A percentile compares a stretch with the other conserved stretches of the same genome.
These are phyloP conservation scores for Vitis hybrid DNA, from an alignment of 177 flowering plant genomes.

Conservation along the genomic window DNA sequence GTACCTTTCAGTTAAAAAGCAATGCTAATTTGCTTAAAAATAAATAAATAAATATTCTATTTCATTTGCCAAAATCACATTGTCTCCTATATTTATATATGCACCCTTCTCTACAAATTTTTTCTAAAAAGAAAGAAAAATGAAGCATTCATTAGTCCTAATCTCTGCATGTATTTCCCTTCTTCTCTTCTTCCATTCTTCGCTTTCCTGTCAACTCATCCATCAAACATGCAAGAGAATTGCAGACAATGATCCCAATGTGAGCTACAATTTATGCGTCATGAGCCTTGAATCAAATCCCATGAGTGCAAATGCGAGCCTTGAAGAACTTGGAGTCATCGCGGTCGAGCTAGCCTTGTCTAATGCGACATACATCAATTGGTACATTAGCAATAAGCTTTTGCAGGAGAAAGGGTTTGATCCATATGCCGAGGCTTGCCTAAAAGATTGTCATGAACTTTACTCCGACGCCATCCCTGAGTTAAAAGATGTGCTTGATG, in stretches of 20 bases:
- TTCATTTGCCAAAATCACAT: no score
- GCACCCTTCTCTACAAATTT: no score
- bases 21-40: no score
- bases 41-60: no score
- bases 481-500: constrained; percentile 13
- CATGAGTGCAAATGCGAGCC: constrained; percentile 23
- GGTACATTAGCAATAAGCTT: constrained; percentile 15
- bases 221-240: constrained; percentile 26
- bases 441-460: constrained; percentile 37
- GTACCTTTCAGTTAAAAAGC: no score
- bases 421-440: neutral
- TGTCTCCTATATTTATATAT: no score
- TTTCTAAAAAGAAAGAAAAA: neutral
- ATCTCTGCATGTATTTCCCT: constrained; percentile 1
- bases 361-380: constrained; percentile 28
- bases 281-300: constrained; percentile 24
- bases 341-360: constrained; percentile 23
- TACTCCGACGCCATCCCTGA: constrained; percentile 29
- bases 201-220: constrained; percentile 15
- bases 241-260: constrained; percentile 25
- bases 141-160: constrained; percentile 1
- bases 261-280: constrained; percentile 33
- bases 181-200: neutral
- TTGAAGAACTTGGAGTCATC: constrained; percentile 28
- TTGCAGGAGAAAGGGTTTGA: constrained; percentile 11